Evolutionary conservation across 331 rosid genomes (phyloP).

Genomic region (Quercus tomentella): DNA sequence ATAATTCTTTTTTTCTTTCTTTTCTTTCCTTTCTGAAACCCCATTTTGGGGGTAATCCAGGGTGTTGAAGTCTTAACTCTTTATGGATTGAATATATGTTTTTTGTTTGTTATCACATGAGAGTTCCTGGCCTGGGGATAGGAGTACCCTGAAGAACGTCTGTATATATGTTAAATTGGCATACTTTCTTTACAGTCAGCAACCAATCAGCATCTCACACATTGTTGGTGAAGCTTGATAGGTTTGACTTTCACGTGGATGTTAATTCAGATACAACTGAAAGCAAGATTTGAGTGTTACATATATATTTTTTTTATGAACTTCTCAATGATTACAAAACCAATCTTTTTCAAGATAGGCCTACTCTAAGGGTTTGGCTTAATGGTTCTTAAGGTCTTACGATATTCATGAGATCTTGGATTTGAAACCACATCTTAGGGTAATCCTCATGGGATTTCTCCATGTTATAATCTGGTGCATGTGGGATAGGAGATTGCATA

Average conservation of each 20-base stretch:
- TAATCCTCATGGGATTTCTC: fast-evolving
- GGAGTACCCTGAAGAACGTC: constrained; percentile 4
- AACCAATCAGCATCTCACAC: not conserved
- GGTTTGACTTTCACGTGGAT: not conserved
- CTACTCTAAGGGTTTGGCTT: too few species aligned
- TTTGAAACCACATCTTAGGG: too few species aligned
- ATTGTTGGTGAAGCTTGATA: not conserved
- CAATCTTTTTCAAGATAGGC: too few species aligned
- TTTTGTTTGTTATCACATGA: constrained; percentile 22
- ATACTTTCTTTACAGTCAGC: constrained; percentile 4
- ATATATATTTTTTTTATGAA: too few species aligned
- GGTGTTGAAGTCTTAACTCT: constrained; percentile 16
- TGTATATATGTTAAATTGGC: constrained; percentile 44
- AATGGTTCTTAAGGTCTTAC: too few species aligned
- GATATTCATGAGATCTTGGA: too few species aligned
- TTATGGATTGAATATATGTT: constrained; percentile 25
- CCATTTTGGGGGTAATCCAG: constrained; percentile 17
- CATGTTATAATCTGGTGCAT: too few species aligned
- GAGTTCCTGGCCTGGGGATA: constrained; percentile 15
- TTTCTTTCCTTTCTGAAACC: constrained; percentile 15
- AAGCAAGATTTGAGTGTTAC: too few species aligned
- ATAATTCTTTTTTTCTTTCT: constrained; percentile 27
- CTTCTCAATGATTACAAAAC: too few species aligned
- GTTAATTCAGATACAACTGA: not conserved
- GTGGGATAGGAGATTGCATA: too few species aligned